Conservation (phyloP, 2,329 filamentous ascomycete species). For the Colletotrichum truncatum region DNA sequence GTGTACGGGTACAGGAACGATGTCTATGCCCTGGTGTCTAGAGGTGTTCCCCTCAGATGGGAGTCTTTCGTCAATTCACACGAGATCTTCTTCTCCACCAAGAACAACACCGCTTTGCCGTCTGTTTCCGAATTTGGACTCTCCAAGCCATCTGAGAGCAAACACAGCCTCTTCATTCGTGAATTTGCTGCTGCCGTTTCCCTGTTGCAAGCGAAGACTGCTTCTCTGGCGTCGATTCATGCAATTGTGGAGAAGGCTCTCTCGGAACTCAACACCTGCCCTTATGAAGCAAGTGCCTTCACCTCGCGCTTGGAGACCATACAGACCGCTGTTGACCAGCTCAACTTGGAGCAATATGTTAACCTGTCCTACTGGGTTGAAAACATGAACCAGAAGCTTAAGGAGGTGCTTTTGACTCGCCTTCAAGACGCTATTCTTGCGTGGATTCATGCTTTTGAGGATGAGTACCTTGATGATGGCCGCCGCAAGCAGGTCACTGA, state of each 20-base stretch:
- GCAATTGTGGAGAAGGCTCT: slow-evolving; percentile 84
- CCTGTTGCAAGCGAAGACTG: slow-evolving; percentile 87
- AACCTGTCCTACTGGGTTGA: slow-evolving; percentile 93
- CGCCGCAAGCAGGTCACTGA: slow-evolving; percentile 59
- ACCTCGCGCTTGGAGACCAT: slow-evolving; percentile 83
- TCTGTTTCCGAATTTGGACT: slow-evolving; percentile 50
- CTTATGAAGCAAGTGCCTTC: slow-evolving; percentile 84
- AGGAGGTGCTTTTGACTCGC: slow-evolving; percentile 80
- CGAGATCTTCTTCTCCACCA: slow-evolving; percentile 77
- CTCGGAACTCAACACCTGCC: slow-evolving; percentile 83
- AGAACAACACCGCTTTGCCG: slow-evolving; percentile 48
- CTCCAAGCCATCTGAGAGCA: slow-evolving; percentile 77
- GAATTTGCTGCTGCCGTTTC: slow-evolving; percentile 91
- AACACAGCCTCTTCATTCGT: slow-evolving; percentile 95
- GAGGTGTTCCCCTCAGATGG: slow-evolving; percentile 92
- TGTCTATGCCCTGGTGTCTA: slow-evolving; percentile 82
- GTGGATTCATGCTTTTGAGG: slow-evolving; percentile 89
- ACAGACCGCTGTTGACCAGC: slow-evolving; percentile 92
- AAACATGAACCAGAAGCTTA: slow-evolving; percentile 86
- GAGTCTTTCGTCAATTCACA: slow-evolving; percentile 98
- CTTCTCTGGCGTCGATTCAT: slow-evolving; percentile 80
- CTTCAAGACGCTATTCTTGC: slow-evolving; percentile 84
- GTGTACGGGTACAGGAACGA: slow-evolving; percentile 93
- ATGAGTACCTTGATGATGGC: slow-evolving; percentile 62
- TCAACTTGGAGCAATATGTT: slow-evolving; percentile 95